These are phyloP conservation scores for Phytophthora pisi DNA, from an alignment of 352 stramenopile species.

Conservation along the genomic window DNA sequence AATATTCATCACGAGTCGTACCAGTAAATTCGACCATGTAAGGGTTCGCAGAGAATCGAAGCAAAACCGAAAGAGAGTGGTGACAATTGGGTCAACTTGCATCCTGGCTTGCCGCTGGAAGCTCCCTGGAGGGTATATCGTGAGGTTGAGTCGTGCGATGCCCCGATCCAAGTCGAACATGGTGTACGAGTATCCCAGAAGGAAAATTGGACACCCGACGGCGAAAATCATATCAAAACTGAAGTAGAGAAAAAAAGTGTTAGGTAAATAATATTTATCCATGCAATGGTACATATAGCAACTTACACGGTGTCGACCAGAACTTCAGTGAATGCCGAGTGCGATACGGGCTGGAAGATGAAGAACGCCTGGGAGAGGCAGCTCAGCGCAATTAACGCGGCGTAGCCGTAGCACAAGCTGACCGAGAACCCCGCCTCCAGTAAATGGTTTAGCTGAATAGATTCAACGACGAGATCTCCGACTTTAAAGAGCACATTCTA, in stretches of 20 bases:
- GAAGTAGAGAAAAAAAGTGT: background rate
- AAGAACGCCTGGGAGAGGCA: slow-evolving; percentile 17
- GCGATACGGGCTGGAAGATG: slow-evolving; percentile 10
- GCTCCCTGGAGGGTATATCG: slow-evolving; percentile 10
- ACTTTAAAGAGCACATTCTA: slow-evolving; percentile 24
- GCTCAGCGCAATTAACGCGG: slow-evolving; percentile 14
- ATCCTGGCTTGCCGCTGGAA: slow-evolving; percentile 25
- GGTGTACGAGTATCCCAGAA: slow-evolving; percentile 26
- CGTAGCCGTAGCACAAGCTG: slow-evolving; percentile 14
- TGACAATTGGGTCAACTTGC: slow-evolving; percentile 15
- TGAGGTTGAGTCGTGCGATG: slow-evolving; percentile 19
- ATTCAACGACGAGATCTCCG: slow-evolving; percentile 21
- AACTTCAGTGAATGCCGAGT: slow-evolving; percentile 30
- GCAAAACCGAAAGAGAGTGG: slow-evolving; percentile 23
- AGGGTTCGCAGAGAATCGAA: slow-evolving; percentile 33
- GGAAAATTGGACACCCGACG: slow-evolving; percentile 24
- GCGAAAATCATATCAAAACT: slow-evolving; percentile 38
- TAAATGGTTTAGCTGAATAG: slow-evolving; percentile 18
- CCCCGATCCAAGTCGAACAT: slow-evolving; percentile 28
- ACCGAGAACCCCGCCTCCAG: slow-evolving; percentile 20
- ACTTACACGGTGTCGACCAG: slow-evolving; percentile 34
- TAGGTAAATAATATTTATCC: background rate
- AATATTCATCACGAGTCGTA: slow-evolving; percentile 28
- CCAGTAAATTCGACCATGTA: slow-evolving; percentile 10
- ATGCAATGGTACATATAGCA: background rate